Conservation (phyloP, 768 basidiomycete species). For the Dictyophora rubrovolvata region DNA sequence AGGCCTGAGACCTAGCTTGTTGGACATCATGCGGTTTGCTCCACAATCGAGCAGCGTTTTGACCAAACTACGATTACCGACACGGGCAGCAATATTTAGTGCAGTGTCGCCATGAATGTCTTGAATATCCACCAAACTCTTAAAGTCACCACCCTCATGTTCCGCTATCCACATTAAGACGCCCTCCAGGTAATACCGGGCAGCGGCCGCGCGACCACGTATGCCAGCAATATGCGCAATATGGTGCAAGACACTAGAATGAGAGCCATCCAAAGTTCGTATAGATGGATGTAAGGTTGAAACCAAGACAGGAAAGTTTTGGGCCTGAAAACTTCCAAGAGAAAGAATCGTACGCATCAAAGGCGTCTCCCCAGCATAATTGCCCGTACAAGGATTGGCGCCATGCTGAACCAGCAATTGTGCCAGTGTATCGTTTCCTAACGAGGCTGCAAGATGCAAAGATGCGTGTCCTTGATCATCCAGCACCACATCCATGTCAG, state of each 20-base stretch:
- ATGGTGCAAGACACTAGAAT: slow-evolving; percentile 85
- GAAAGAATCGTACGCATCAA: slow-evolving; percentile 87
- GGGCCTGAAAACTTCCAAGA: slow-evolving; percentile 72
- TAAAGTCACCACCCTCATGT: slow-evolving; percentile 65
- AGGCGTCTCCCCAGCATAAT: slow-evolving; percentile 89
- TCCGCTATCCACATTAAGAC: slow-evolving; percentile 81
- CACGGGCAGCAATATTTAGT: slow-evolving; percentile 87
- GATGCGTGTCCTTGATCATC: slow-evolving; percentile 95
- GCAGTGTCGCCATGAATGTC: slow-evolving; percentile 96
- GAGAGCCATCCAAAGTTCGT: slow-evolving; percentile 78
- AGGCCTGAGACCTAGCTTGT: slow-evolving; percentile 88
- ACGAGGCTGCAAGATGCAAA: slow-evolving; percentile 83
- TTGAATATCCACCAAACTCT: slow-evolving; percentile 76
- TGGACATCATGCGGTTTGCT: slow-evolving; percentile 78
- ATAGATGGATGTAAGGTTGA: slow-evolving; percentile 60
- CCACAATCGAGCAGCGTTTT: slow-evolving; percentile 83
- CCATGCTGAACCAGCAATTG: slow-evolving; percentile 64
- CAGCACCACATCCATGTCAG: slow-evolving; percentile 73
- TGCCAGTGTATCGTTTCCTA: slow-evolving; percentile 60
- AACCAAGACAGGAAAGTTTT: slow-evolving; percentile 62
- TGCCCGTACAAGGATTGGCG: slow-evolving; percentile 85
- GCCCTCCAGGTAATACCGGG: slow-evolving; percentile 86
- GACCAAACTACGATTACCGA: slow-evolving; percentile 84
- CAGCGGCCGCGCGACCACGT: slow-evolving; percentile 73
- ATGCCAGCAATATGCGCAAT: slow-evolving; percentile 85